A percentile compares a stretch with the other conserved stretches of the same genome.
phyloP scores from a whole-genome alignment of 768 basidiomycete genomes.

The Cystofilobasidium ferigula region DNA sequence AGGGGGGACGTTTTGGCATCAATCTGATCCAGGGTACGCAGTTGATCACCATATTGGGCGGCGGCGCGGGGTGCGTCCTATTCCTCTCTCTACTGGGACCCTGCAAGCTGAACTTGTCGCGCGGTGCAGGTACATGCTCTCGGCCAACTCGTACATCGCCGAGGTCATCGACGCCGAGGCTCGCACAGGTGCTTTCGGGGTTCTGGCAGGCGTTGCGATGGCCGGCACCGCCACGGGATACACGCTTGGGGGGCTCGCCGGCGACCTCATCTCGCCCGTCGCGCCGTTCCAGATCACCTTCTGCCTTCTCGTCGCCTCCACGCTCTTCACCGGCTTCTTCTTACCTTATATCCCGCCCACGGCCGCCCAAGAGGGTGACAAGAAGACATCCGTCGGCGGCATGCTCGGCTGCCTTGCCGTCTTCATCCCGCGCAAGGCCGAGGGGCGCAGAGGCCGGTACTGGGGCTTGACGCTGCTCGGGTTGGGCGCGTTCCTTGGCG shows the following conservation, averaged over 20 bases:
- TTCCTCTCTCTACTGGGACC: background rate
- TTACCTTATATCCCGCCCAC: constrained; percentile 35
- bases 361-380: constrained; percentile 11
- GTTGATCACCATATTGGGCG: constrained; percentile 35
- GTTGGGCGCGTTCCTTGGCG: constrained; percentile 32
- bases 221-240: constrained; percentile 31
- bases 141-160: constrained; percentile 33
- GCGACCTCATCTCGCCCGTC: constrained; percentile 28
- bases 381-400: background rate
- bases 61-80: constrained; percentile 4
- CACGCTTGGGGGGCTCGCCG: constrained; percentile 28
- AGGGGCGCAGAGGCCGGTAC: constrained; percentile 8
- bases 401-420: constrained; percentile 32
- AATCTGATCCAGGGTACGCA: constrained; percentile 34
- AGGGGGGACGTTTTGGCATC: constrained; percentile 31
- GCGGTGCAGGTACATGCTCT: constrained; percentile 35
- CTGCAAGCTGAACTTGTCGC: background rate
- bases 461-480: constrained; percentile 31
- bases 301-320: constrained; percentile 31
- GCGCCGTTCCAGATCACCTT: constrained; percentile 35
- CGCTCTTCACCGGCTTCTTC: constrained; percentile 31
- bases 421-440: constrained; percentile 29
- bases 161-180: constrained; percentile 31
- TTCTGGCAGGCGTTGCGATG: constrained; percentile 32
- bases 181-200: constrained; percentile 35